Evolutionary conservation across 495 filamentous ascomycete genomes (phyloP).

Genomic region (Aspergillus hancockii): DNA sequence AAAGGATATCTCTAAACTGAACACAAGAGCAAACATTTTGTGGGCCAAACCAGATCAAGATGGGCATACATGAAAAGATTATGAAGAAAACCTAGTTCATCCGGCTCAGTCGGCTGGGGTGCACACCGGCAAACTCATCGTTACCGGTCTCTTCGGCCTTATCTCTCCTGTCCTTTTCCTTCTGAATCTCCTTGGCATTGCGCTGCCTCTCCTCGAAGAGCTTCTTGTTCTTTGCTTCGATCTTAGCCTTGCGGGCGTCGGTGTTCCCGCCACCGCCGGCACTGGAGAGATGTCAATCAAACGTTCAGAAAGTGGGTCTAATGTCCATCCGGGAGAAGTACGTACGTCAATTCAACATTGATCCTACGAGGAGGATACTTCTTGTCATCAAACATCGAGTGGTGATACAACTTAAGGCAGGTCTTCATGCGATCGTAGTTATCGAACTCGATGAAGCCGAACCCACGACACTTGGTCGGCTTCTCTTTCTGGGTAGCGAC

Average conservation of each 20-base stretch:
- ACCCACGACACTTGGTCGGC: constrained; percentile 73
- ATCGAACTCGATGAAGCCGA: constrained; percentile 92
- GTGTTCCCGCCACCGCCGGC: constrained; percentile 85
- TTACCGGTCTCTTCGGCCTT: constrained; percentile 27
- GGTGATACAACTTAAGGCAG: constrained; percentile 85
- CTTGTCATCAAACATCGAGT: constrained; percentile 76
- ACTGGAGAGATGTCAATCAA: constrained; percentile 18
- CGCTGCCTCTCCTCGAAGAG: constrained; percentile 77
- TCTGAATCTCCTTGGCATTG: constrained; percentile 50
- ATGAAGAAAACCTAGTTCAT: constrained; percentile 32
- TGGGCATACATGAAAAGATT: background rate
- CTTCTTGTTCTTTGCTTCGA: constrained; percentile 83
- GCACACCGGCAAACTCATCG: constrained; percentile 49
- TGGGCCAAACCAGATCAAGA: background rate
- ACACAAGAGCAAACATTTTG: constrained; percentile 8
- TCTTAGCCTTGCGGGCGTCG: constrained; percentile 67
- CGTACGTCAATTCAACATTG: constrained; percentile 89
- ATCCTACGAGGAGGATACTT: constrained; percentile 65
- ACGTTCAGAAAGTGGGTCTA: background rate
- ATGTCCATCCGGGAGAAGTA: constrained; percentile 12
- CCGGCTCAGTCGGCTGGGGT: constrained; percentile 59
- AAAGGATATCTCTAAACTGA: constrained; percentile 21
- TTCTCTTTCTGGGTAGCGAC: constrained; percentile 71
- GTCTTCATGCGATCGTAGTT: constrained; percentile 91
- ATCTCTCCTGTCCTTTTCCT: constrained; percentile 47